These are phyloP conservation scores for Kalaharituber pfeilii DNA, from an alignment of 2,329 filamentous ascomycete genomes.

Conservation along the genomic window DNA sequence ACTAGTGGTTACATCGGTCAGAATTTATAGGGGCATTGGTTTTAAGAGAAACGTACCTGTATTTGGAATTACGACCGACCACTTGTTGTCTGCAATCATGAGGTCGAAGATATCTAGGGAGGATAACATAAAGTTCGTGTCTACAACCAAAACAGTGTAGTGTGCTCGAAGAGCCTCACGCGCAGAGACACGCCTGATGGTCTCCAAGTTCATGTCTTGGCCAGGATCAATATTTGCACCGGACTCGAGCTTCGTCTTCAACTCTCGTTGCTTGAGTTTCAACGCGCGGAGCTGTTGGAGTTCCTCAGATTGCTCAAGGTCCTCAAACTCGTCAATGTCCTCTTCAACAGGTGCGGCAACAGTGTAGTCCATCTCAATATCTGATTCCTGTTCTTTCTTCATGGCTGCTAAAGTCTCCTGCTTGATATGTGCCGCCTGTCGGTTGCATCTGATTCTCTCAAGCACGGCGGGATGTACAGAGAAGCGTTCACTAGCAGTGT, in stretches of 20 bases:
- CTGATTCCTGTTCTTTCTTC: neutral
- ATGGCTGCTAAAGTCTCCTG: neutral
- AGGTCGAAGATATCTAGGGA: conserved; percentile 21
- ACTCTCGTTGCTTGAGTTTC: conserved; percentile 15
- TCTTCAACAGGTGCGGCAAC: conserved; percentile 15
- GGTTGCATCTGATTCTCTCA: conserved; percentile 11
- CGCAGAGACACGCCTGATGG: conserved; percentile 9
- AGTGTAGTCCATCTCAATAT: conserved; percentile 14
- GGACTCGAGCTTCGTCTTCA: conserved; percentile 12
- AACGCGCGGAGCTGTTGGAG: conserved; percentile 18
- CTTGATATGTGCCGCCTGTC: neutral
- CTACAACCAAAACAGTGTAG: conserved; percentile 20
- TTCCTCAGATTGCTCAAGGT: conserved; percentile 16
- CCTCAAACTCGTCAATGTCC: conserved; percentile 16
- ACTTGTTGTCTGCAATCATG: conserved; percentile 17
- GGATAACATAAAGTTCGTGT: conserved; percentile 22
- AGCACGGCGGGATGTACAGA: conserved; percentile 23
- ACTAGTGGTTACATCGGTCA: conserved; percentile 14
- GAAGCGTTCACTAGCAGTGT: conserved; percentile 29
- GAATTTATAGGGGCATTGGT: neutral
- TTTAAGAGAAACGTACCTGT: conserved; percentile 12
- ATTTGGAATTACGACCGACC: conserved; percentile 22
- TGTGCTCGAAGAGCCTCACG: conserved; percentile 13
- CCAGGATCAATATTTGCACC: conserved; percentile 2
- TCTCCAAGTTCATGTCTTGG: conserved; percentile 4